These are phyloP conservation scores for Clitopilus hobsonii DNA, from an alignment of 768 basidiomycete genomes.

Conservation along the genomic window DNA sequence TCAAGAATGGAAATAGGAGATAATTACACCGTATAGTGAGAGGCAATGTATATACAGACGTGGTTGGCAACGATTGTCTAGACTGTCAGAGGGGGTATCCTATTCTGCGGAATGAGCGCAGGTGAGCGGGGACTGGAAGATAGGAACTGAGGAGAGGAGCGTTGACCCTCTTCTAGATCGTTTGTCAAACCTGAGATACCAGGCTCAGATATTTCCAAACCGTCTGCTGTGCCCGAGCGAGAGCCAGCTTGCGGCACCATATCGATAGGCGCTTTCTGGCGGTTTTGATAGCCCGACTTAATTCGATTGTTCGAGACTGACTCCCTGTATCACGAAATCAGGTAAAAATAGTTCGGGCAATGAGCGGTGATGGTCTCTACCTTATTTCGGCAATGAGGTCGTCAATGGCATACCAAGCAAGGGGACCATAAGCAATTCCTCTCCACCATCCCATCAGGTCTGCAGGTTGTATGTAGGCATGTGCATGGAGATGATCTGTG, in stretches of 20 bases:
- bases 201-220: conserved; percentile 54
- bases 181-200: conserved; percentile 38
- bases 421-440: conserved; percentile 55
- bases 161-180: conserved; percentile 39
- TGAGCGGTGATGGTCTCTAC: conserved; percentile 27
- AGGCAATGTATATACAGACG: neutral
- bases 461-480: conserved; percentile 63
- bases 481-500: conserved; percentile 74
- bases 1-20: neutral
- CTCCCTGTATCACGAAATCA: conserved; percentile 47
- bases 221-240: conserved; percentile 59
- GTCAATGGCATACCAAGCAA: conserved; percentile 75
- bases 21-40: neutral
- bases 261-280: conserved; percentile 63
- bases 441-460: conserved; percentile 75
- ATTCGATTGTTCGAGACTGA: conserved; percentile 79
- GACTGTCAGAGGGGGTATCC: conserved; percentile 37
- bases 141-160: conserved; percentile 18
- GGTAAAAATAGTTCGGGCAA: conserved; percentile 1
- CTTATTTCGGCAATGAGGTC: conserved; percentile 81
- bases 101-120: conserved; percentile 28
- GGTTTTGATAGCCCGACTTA: conserved; percentile 68
- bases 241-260: conserved; percentile 68
- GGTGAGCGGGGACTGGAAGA: conserved; percentile 20
- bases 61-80: conserved; percentile 14